Evolutionary conservation across 75 land plant species (phyloP).

Genomic region (Cryptomeria japonica): DNA sequence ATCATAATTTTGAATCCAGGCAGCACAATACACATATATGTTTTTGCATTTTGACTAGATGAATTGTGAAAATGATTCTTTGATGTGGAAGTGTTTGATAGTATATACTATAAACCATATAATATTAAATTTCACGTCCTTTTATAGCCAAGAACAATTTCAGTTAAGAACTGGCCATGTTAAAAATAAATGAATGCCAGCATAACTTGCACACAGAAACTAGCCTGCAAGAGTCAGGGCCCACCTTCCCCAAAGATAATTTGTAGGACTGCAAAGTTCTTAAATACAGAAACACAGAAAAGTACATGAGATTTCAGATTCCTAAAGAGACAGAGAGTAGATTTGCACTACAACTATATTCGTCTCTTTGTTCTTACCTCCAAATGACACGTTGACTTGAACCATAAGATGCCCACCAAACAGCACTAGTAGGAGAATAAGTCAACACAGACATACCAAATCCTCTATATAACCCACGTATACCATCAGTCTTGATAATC

Average conservation of each 20-base stretch:
- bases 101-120: neutral
- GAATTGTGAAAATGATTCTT: neutral
- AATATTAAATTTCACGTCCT: neutral
- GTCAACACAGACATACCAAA: slow-evolving; percentile 96
- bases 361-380: slow-evolving; percentile 46
- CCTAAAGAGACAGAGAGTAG: neutral
- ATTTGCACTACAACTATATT: neutral
- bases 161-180: neutral
- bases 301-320: neutral
- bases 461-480: slow-evolving; percentile 92
- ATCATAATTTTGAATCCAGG: neutral
- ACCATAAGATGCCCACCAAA: slow-evolving; percentile 99
- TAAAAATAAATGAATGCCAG: neutral
- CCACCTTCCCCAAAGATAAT: neutral
- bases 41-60: neutral
- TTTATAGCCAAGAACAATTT: neutral
- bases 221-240: neutral
- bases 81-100: neutral
- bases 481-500: slow-evolving; percentile 77
- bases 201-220: neutral
- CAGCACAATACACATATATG: neutral
- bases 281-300: neutral
- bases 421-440: slow-evolving; percentile 96
- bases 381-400: slow-evolving; percentile 88
- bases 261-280: neutral